Percentiles rank a stretch among this genome's conserved stretches.
Conservation (phyloP, 2,329 filamentous ascomycete genomes). For the Colletotrichum spaethianum region DNA sequence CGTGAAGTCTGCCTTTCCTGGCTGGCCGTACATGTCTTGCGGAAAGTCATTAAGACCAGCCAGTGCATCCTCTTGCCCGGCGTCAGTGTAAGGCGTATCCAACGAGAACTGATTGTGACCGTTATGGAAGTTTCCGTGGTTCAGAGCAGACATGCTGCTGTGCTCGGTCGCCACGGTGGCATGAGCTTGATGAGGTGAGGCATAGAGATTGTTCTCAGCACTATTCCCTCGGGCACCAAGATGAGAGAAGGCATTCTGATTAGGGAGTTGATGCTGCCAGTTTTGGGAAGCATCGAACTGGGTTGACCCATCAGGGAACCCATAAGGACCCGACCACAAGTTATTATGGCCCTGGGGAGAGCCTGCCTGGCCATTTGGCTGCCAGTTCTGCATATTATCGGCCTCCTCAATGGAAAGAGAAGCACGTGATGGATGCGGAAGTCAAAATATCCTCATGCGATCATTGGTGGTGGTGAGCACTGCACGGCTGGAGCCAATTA, state of each 20-base stretch:
- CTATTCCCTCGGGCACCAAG: slow-evolving; percentile 54
- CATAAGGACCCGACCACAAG: slow-evolving; percentile 36
- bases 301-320: slow-evolving; percentile 29
- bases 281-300: slow-evolving; percentile 56
- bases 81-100: slow-evolving; percentile 47
- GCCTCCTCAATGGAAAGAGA: background rate
- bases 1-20: slow-evolving; percentile 50
- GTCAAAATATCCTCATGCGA: slow-evolving; percentile 27
- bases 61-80: slow-evolving; percentile 54
- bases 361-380: slow-evolving; percentile 38
- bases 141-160: slow-evolving; percentile 25
- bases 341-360: slow-evolving; percentile 40
- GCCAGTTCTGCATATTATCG: slow-evolving; percentile 42
- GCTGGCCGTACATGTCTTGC: slow-evolving; percentile 55
- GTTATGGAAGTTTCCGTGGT: slow-evolving; percentile 34
- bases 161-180: slow-evolving; percentile 34
- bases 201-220: slow-evolving; percentile 44
- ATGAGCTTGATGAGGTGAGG: slow-evolving; percentile 38
- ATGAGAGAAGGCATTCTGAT: slow-evolving; percentile 52
- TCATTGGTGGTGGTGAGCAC: slow-evolving; percentile 31
- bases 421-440: slow-evolving; percentile 30
- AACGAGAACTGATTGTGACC: slow-evolving; percentile 35
- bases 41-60: slow-evolving; percentile 55
- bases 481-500: slow-evolving; percentile 38
- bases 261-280: slow-evolving; percentile 55